Evolutionary conservation across 331 rosid genomes (phyloP), one percentile per base, ranked within the genome.

Genomic region (Saraca asoca): DNA sequence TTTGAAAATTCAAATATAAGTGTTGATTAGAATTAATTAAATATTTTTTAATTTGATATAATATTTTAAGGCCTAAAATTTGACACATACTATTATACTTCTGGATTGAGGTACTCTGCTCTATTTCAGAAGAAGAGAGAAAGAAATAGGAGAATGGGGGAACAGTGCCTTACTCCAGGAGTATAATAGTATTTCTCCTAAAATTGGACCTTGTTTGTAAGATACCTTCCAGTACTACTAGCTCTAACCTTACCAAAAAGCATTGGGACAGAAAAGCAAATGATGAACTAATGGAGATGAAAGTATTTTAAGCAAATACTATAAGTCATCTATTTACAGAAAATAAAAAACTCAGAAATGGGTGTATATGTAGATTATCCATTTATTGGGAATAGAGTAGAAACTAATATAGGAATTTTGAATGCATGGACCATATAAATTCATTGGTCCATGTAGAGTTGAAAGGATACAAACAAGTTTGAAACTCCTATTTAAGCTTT

Each of bases 401-500:
- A 74, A 74, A 77, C 63, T 74, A 78, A 80, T 75, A 70, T 80
- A 81, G 69, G 84, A 81, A 80, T 79, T 64, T 77, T 24, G 76
- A 75, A 75, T 80, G 58, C 70, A 77, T 77, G 85, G 70, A 80
- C 81, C 89, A 39, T 62, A 69, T 42, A 72, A 83, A 78, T 67
- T 68, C 41, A 39, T 64, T 71, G 77, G 81, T 71, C 69, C 73
- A 78, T 64, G 73, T 57, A 74, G 54, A 72, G 61, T 39, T 38
- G 69, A n/a, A 64, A 58, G 51, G 60, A 75, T 78, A 67, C 73
- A 69, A 68, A 63, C 71, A 71, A 72, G 66, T 56, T 70, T 24
- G 31, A 41, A 57, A 64, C 45, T 71, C 39, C 69, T 84, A 86
- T 71, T 86, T 70, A 75, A 90, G 95, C 84, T 80, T 88, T 79